Percentiles rank a stretch among this genome's conserved stretches.
Evolutionary conservation across 2,329 filamentous ascomycete species (phyloP).

Genomic region (Aspergillus sp.): DNA sequence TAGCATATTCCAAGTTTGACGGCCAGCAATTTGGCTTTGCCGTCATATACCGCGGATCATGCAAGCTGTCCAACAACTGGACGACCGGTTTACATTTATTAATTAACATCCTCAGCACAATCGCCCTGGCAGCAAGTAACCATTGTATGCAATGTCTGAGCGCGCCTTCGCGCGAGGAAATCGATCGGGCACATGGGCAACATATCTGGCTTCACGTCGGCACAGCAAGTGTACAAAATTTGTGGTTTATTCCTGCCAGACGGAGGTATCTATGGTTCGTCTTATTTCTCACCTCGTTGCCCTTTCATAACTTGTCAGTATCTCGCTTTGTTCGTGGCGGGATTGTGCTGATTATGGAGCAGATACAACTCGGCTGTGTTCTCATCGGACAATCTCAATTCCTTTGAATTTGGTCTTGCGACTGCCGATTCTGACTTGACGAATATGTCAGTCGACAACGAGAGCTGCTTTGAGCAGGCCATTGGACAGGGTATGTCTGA

Average conservation of each 20-base stretch:
- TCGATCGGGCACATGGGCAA: conserved; percentile 43
- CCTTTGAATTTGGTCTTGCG: conserved; percentile 1
- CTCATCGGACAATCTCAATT: background rate
- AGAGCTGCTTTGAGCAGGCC: background rate
- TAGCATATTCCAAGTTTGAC: conserved; percentile 3
- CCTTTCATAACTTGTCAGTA: conserved; percentile 15
- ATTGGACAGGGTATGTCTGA: background rate
- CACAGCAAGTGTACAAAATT: conserved; percentile 25
- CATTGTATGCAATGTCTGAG: conserved; percentile 51
- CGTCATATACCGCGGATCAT: background rate
- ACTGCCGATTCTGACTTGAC: background rate
- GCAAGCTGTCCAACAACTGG: conserved; percentile 5
- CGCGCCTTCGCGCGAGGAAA: conserved; percentile 46
- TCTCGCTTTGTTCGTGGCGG: background rate
- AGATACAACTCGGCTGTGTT: conserved; percentile 5
- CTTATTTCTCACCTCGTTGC: conserved; percentile 7
- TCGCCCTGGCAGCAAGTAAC: conserved; percentile 45
- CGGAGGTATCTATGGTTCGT: conserved; percentile 10
- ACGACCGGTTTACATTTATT: conserved; percentile 36
- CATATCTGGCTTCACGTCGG: conserved; percentile 44
- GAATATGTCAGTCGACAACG: background rate
- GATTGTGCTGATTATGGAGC: background rate
- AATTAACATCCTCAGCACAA: conserved; percentile 46
- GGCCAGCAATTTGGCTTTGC: background rate
- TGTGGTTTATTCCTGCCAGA: conserved; percentile 24